A percentile compares a stretch with the other conserved stretches of the same genome.
Evolutionary conservation across 495 filamentous ascomycete genomes (phyloP).

Genomic region (Penicillium egyptiacum): DNA sequence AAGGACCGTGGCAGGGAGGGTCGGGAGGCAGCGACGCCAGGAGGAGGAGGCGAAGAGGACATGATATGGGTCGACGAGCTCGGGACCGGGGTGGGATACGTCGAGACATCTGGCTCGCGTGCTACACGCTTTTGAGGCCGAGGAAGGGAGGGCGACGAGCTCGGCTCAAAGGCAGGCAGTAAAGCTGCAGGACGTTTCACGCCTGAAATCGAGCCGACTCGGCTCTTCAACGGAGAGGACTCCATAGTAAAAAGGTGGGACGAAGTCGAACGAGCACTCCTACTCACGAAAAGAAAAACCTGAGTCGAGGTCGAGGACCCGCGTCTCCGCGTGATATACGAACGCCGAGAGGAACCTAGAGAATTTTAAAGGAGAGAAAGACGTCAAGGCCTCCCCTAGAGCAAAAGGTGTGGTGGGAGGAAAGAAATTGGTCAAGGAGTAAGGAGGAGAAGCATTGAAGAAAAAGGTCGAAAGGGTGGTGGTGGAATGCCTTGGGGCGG

Average conservation of each 20-base stretch:
- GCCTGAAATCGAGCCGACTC: constrained; percentile 51
- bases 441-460: constrained; percentile 32
- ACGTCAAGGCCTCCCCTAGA: constrained; percentile 10
- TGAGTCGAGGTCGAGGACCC: constrained; percentile 28
- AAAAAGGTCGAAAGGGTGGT: constrained; percentile 41
- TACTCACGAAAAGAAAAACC: constrained; percentile 15
- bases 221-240: constrained; percentile 44
- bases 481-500: constrained; percentile 42
- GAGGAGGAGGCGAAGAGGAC: constrained; percentile 79
- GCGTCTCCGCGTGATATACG: constrained; percentile 26
- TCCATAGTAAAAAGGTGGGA: constrained; percentile 35
- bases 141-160: constrained; percentile 81
- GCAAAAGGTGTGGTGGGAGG: constrained; percentile 21
- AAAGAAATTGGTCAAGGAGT: constrained; percentile 24
- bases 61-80: constrained; percentile 91
- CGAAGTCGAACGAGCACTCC: constrained; percentile 18
- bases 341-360: constrained; percentile 10
- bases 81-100: constrained; percentile 82
- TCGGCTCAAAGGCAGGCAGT: constrained; percentile 92
- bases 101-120: constrained; percentile 51
- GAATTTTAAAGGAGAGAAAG: constrained; percentile 7
- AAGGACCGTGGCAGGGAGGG: constrained; percentile 52
- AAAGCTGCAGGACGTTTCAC: constrained; percentile 79
- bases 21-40: constrained; percentile 43
- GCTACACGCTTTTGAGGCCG: constrained; percentile 69